Percentiles rank a stretch among this genome's conserved stretches.
These are phyloP conservation scores for Geum urbanum DNA, from an alignment of 306 rosid species.

Conservation along the genomic window DNA sequence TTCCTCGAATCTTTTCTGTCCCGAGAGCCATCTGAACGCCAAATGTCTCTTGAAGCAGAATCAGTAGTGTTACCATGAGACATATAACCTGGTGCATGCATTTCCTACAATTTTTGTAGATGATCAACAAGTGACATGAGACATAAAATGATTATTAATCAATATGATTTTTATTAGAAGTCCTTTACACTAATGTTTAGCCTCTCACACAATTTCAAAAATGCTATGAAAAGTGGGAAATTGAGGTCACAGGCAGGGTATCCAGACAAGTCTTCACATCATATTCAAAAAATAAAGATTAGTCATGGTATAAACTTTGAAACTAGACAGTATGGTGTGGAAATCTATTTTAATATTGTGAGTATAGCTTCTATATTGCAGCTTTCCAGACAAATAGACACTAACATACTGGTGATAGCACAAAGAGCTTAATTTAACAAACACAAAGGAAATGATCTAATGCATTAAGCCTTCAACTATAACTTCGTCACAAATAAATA, in stretches of 20 bases:
- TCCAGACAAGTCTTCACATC: background rate
- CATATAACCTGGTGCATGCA: slow-evolving; percentile 30
- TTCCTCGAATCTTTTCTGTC: slow-evolving; percentile 70
- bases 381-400: background rate
- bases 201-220: background rate
- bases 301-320: background rate
- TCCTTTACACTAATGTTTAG: background rate
- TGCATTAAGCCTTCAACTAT: background rate
- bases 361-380: background rate
- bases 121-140: background rate
- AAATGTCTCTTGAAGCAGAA: slow-evolving; percentile 47
- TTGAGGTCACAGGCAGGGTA: background rate
- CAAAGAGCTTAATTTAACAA: no score
- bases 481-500: background rate
- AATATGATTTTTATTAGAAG: background rate
- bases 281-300: background rate
- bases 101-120: slow-evolving; percentile 21
- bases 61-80: slow-evolving; percentile 49
- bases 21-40: slow-evolving; percentile 61
- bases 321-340: background rate
- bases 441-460: no score
- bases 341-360: background rate
- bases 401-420: no score
- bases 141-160: background rate
- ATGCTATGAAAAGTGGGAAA: background rate